Base-by-base conservation (phyloP, 1,284 basidiomycete genomes). In the Tilletia setariae region DNA sequence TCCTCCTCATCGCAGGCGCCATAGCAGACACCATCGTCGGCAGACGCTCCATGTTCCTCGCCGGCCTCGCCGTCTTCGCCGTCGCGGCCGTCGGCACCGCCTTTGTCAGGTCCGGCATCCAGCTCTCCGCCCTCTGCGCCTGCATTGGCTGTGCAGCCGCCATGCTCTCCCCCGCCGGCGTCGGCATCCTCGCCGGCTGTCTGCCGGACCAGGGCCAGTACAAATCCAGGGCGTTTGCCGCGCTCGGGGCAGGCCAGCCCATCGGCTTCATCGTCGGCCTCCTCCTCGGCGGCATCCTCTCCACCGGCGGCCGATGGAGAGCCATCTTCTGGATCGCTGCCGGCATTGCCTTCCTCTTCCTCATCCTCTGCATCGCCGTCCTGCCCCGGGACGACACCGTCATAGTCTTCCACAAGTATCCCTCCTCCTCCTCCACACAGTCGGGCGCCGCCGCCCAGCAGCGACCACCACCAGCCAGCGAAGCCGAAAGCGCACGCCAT, bases 241-340 rank as follows among this genome's bases (percentile, higher is more conserved):
- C 73, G 6, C 79, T 83, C 46, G 77, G 76, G 0, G 82, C 91
- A 0, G 92, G 92, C 19, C 91, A 90, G 2, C 91, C 92, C 0
- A 82, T 93, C 0, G 71, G 77, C 15, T 79, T 76, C 68, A 76
- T 79, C 51, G 47, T 93, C 7, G 91, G 91, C 0, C 85, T 86
- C 7, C 82, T 88, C 0, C 75, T 90, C 2, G 91, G 91, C 11
- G 91, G 90, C 40, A 83, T 90, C 1, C 84, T 94, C 0, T 76
- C 79, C 44, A 64, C 56, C 19, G 56, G 56, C 30, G 56, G 56
- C 21, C 68, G 85, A 1, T 92, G 90, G 91, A 85, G 89, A 43
- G 85, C 88, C 2, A 82, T 86, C 4, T 90, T 89, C 72, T 89
- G 84, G 85, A 76, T 89, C 72, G 80, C 85, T 7, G 85, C 87